A percentile compares a stretch with the other conserved stretches of the same genome.
Conservation (phyloP, 1,284 basidiomycete genomes). For the Boletus sp. region DNA sequence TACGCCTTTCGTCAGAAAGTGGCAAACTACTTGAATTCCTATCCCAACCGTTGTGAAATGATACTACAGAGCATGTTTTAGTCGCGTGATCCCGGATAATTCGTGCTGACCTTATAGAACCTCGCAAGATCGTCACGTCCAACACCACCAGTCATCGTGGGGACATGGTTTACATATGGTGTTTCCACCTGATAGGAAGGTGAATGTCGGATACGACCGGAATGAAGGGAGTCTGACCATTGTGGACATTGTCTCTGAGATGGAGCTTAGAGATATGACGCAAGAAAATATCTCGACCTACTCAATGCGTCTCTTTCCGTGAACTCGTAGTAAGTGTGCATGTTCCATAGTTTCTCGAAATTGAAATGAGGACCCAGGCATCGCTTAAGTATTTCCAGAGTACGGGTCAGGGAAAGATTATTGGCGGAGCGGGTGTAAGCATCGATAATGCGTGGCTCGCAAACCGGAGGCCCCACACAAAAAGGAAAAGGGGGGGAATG, state of each 20-base stretch:
- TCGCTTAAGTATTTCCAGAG: constrained; percentile 37
- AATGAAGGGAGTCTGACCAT: constrained; percentile 32
- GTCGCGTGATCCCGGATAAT: not conserved
- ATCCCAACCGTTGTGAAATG: constrained; percentile 39
- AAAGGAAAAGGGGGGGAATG: constrained; percentile 40
- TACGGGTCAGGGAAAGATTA: constrained; percentile 41
- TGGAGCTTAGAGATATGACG: not conserved
- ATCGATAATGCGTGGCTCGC: constrained; percentile 28
- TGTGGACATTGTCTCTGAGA: constrained; percentile 41
- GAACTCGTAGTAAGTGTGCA: constrained; percentile 46
- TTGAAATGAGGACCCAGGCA: constrained; percentile 42
- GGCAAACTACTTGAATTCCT: not conserved
- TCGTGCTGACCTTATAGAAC: constrained; percentile 40
- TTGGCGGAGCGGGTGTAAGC: constrained; percentile 39
- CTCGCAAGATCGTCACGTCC: constrained; percentile 39
- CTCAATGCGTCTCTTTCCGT: constrained; percentile 39
- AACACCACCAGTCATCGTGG: constrained; percentile 46
- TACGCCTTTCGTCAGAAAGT: constrained; percentile 15
- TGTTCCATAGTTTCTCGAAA: constrained; percentile 44
- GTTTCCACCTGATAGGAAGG: constrained; percentile 35
- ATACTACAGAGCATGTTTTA: constrained; percentile 27
- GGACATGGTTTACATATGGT: constrained; percentile 48
- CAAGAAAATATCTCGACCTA: constrained; percentile 19
- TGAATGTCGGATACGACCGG: not conserved
- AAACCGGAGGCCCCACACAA: constrained; percentile 34